Conservation (phyloP, 768 basidiomycete species). For the Kwoniella heveanensis region DNA sequence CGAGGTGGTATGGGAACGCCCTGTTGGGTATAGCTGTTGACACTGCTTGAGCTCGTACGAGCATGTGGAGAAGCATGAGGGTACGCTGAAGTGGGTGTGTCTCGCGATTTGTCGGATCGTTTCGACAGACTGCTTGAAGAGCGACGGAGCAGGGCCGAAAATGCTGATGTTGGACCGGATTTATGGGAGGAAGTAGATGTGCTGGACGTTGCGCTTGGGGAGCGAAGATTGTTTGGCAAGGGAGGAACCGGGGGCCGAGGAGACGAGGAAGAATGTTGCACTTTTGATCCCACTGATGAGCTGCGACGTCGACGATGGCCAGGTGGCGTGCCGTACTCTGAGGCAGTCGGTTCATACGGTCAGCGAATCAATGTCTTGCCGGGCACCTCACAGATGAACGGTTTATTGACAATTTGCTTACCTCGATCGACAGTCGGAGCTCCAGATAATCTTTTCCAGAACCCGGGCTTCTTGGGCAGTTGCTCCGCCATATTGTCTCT, state of each 20-base stretch:
- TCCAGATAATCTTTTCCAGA: conserved; percentile 47
- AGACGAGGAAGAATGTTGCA: conserved; percentile 7
- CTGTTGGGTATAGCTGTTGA: conserved; percentile 16
- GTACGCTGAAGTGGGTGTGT: conserved; percentile 33
- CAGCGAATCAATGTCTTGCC: neutral
- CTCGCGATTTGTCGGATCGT: conserved; percentile 26
- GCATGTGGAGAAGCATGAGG: conserved; percentile 3
- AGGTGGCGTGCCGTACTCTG: conserved; percentile 2
- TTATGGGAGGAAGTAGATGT: conserved; percentile 27
- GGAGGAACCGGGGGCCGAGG: conserved; percentile 38
- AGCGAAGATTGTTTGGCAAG: conserved; percentile 41
- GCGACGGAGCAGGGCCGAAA: conserved; percentile 31
- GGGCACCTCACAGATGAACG: no score
- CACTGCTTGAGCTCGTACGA: conserved; percentile 16
- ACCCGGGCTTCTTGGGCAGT: conserved; percentile 27
- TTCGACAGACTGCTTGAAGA: conserved; percentile 35
- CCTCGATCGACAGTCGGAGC: conserved; percentile 15
- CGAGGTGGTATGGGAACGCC: conserved; percentile 16
- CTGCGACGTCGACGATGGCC: conserved; percentile 34
- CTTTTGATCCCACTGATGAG: conserved; percentile 30
- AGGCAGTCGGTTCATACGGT: neutral
- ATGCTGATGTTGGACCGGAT: conserved; percentile 20
- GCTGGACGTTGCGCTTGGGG: conserved; percentile 31
- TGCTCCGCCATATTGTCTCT: conserved; percentile 25
- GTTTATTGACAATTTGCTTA: no score